Evolutionary conservation across 192 early-diverging fungal species (phyloP).

Genomic region (Podila clonocystis): DNA sequence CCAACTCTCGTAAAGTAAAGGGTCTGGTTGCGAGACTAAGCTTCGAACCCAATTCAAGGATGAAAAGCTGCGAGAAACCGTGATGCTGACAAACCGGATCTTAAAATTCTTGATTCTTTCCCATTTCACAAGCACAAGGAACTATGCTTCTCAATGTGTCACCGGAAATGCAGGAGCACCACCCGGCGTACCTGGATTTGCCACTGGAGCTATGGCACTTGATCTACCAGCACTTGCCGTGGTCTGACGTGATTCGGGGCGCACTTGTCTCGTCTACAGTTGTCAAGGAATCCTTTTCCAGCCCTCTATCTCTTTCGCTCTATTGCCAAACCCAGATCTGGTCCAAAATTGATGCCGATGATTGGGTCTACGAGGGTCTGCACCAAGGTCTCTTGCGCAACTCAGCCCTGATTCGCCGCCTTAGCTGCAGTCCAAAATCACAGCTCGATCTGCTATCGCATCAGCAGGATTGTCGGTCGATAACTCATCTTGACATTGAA

Average conservation of each 20-base stretch:
- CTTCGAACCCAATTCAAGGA: too few relatives aligned
- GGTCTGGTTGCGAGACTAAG: too few relatives aligned
- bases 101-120: too few relatives aligned
- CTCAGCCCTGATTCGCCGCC: conserved; percentile 4
- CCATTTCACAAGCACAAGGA: background rate
- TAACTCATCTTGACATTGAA: conserved; percentile 36
- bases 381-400: conserved; percentile 21
- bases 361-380: conserved; percentile 27
- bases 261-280: conserved; percentile 22
- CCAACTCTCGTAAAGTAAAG: too few relatives aligned
- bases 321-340: conserved; percentile 41
- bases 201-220: conserved; percentile 28
- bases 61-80: too few relatives aligned
- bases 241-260: conserved; percentile 17
- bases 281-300: background rate
- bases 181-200: conserved; percentile 3
- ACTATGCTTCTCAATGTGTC: too few relatives aligned
- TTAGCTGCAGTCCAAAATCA: conserved; percentile 12
- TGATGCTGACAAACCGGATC: background rate
- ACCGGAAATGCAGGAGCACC: too few relatives aligned
- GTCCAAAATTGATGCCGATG: conserved; percentile 17
- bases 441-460: conserved; percentile 9
- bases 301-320: conserved; percentile 11
- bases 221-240: conserved; percentile 18
- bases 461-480: conserved; percentile 3